A percentile compares a stretch with the other conserved stretches of the same genome.
phyloP scores from a whole-genome alignment of 768 basidiomycete species.

The Mycena galopus region DNA sequence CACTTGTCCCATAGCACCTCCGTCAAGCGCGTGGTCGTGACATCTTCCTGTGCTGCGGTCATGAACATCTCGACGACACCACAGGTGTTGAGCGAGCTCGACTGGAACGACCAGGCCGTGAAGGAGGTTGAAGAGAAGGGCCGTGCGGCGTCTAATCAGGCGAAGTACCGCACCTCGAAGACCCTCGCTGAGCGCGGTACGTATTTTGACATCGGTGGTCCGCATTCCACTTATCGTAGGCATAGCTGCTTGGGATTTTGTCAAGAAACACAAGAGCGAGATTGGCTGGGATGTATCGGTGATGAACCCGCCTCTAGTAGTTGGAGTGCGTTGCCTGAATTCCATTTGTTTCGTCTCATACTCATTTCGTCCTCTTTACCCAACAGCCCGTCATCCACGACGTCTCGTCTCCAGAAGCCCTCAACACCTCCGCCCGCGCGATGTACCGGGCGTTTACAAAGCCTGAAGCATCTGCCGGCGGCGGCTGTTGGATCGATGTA shows the following conservation, averaged over 20 bases:
- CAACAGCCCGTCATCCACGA: constrained; percentile 58
- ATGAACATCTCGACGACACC: constrained; percentile 42
- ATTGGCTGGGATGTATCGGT: constrained; percentile 66
- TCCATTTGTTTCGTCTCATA: background rate
- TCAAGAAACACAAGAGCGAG: constrained; percentile 52
- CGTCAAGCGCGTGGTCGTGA: constrained; percentile 74
- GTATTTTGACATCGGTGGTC: background rate
- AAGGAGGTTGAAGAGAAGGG: constrained; percentile 64
- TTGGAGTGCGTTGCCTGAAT: constrained; percentile 44
- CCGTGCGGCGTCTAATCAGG: constrained; percentile 50
- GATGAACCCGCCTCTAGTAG: constrained; percentile 66
- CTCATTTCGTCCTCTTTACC: background rate
- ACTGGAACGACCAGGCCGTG: constrained; percentile 72
- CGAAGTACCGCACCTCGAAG: constrained; percentile 72
- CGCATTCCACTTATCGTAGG: background rate
- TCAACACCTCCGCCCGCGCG: constrained; percentile 51
- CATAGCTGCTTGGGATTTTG: constrained; percentile 59
- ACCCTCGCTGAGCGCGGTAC: constrained; percentile 68
- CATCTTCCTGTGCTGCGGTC: constrained; percentile 68
- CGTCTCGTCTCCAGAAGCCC: constrained; percentile 41
- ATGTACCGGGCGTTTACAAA: constrained; percentile 51
- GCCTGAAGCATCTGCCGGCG: constrained; percentile 37
- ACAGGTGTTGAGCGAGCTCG: constrained; percentile 56
- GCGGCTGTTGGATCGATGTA: constrained; percentile 57
- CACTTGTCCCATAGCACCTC: constrained; percentile 27